Evolutionary conservation across 306 rosid genomes (phyloP), one percentile per base, ranked within the genome.

Genomic region (Crataegus laevigata): DNA sequence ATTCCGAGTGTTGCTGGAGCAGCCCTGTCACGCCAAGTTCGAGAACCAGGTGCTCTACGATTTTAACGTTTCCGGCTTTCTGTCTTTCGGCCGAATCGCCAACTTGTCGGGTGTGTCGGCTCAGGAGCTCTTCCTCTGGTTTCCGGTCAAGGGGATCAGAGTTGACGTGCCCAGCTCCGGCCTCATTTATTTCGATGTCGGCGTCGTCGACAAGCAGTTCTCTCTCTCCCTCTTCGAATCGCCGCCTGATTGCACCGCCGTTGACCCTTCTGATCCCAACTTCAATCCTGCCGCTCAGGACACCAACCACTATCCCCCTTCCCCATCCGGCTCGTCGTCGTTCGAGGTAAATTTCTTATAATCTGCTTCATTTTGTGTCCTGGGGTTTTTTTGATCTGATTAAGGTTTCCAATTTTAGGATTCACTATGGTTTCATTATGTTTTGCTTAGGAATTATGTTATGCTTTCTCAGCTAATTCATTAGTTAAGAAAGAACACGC

Each of bases 141-240:
- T 93, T 30, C 91, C 93, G 2, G 98, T 93, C 3, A 91, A 87
- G 68, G 98, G 91, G 5, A 93, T 93, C 15, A 89, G 87, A 2
- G 93, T 93, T 12, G 98, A 91, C 87, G 84, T 86, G 3, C 89
- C 92, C 0, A 84, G 85, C 73, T 89, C 96, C 2, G 96, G 98
- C 1, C 82, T 93, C 22, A 85, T 93, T 47, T 87, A 93, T 77
- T 93, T 93, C 30, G 97, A 93, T 75, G 97, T 93, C 29, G 97
- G 97, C 47, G 97, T 93, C n/a, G 93, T 93, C 0, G 93, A 91
- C 59, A 93, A 93, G 82, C 98, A 93, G 73, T 93, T 91, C 80
- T 88, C 98, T 24, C 34, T 91, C 38, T 93, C 98, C 0, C 91
- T 91, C 17, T 93, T 91, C 42, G 93, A 91, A 52, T 84, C 80